These are phyloP conservation scores for Coniosporium tulheliwenetii DNA, from an alignment of 2,329 filamentous ascomycete species.

Conservation along the genomic window DNA sequence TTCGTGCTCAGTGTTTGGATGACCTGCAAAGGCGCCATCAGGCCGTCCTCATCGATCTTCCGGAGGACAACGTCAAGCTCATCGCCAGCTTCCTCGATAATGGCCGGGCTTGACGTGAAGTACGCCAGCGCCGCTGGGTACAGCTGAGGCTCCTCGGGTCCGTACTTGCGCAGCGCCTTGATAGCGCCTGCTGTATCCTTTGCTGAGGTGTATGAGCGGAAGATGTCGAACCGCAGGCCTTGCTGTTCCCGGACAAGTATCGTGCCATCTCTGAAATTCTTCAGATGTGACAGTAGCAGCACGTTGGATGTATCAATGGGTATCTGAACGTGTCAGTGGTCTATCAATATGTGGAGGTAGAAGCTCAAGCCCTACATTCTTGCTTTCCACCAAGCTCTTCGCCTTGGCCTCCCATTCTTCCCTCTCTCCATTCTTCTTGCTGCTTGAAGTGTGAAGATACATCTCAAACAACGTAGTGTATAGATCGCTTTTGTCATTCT, in stretches of 20 bases:
- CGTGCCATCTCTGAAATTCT: constrained; percentile 78
- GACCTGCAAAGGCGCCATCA: constrained; percentile 93
- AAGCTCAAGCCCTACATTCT: constrained; percentile 36
- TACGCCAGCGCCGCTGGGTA: constrained; percentile 89
- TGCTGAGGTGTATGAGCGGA: constrained; percentile 84
- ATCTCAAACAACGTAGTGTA: constrained; percentile 96
- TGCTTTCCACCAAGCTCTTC: constrained; percentile 70
- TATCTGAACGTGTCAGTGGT: constrained; percentile 21
- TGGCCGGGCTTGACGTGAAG: constrained; percentile 68
- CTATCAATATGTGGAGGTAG: neutral
- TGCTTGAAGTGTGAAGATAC: constrained; percentile 80
- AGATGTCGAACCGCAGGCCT: constrained; percentile 84
- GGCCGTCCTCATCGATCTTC: constrained; percentile 75
- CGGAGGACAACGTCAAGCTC: constrained; percentile 68
- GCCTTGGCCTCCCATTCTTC: constrained; percentile 83
- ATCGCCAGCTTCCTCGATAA: constrained; percentile 72
- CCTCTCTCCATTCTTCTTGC: constrained; percentile 53
- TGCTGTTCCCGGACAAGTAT: constrained; percentile 89
- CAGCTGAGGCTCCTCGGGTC: constrained; percentile 74
- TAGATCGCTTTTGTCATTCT: constrained; percentile 67
- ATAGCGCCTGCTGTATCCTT: constrained; percentile 86
- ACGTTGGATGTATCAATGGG: constrained; percentile 93
- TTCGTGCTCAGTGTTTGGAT: constrained; percentile 76
- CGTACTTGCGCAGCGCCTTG: constrained; percentile 80
- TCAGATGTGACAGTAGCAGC: constrained; percentile 78